Conservation (phyloP, 345 rosid genomes). For the Pistacia atlantica region DNA sequence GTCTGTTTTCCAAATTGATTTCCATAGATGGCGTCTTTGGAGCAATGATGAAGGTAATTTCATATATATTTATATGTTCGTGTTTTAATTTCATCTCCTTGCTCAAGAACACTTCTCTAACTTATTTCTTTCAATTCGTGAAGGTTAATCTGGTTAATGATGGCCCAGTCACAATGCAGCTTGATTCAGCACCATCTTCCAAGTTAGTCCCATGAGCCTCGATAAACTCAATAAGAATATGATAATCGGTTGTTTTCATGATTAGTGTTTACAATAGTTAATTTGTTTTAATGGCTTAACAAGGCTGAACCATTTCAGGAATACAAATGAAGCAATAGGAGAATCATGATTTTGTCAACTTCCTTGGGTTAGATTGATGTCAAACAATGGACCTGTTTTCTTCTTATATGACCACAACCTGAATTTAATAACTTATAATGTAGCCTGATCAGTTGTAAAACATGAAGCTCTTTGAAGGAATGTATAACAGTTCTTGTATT, state of each 20-base stretch:
- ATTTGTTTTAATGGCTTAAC: neutral
- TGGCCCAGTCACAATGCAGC: constrained; percentile 94
- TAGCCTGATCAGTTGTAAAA: neutral
- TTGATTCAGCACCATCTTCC: constrained; percentile 67
- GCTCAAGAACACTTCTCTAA: neutral
- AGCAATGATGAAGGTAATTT: constrained; percentile 84
- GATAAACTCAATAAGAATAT: neutral
- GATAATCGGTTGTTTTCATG: neutral
- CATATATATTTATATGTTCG: neutral
- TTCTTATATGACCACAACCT: neutral
- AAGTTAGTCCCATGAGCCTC: constrained; percentile 44
- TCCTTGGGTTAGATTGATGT: neutral
- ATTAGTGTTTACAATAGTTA: neutral
- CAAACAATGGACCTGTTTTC: too few species aligned
- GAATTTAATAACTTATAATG: neutral
- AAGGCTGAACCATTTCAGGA: constrained; percentile 26
- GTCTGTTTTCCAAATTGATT: neutral
- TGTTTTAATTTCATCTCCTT: neutral
- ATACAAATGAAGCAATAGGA: constrained; percentile 21
- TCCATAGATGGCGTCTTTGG: constrained; percentile 76
- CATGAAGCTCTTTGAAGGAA: neutral
- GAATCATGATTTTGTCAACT: constrained; percentile 24
- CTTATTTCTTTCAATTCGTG: neutral
- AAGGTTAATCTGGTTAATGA: constrained; percentile 85
- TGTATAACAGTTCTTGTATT: neutral